Evolutionary conservation across 148 eudicot species (phyloP), one percentile per base, ranked within the genome.

Genomic region (Spergularia marina): DNA sequence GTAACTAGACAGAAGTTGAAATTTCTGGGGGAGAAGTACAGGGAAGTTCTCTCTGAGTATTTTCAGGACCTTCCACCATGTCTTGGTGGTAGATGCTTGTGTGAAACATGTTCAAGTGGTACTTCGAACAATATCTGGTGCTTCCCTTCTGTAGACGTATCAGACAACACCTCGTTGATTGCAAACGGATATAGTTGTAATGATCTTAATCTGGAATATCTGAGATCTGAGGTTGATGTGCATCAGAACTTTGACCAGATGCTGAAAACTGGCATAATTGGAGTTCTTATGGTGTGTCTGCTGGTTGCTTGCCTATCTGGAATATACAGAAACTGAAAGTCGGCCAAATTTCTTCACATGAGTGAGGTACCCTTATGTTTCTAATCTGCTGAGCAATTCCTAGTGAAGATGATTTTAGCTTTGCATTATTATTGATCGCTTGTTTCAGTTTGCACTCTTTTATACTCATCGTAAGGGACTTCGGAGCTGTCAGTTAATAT

Each of bases 61-160:
- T 80, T 91, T 52, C 78, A 86, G 70, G 78, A 84, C 30, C 81
- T 91, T 60, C 97, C 97, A 52, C 74, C 88, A 51, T 91, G 83
- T 85, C 91, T 94, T 61, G 98, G 96, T 56, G 93, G 91, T 65
- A 72, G 53, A 66, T 94, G 97, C 85, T 77, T 65, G 16, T 94
- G 98, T 77, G 36, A 52, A 12, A 84, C 72, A 84, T 94, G 98
- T 76, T 82, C 79, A 41, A 85, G 83, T 64, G 72, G 71, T 18
- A 65, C 21, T 78, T 59, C 70, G 53, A 54, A 67, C 75, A 76
- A 12, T 34, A 70, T 40, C 41, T 78, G 47, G 65, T 58, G 53
- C 15, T 70, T 59, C 78, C 68, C 59, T 72, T 60, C 63, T 55
- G 68, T 20, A 10, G 83, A 73, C 65, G 40, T 72, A 15, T 73